Evolutionary conservation across 345 rosid genomes (phyloP), one percentile per base, ranked within the genome.

Genomic region (Citrus hindsii): DNA sequence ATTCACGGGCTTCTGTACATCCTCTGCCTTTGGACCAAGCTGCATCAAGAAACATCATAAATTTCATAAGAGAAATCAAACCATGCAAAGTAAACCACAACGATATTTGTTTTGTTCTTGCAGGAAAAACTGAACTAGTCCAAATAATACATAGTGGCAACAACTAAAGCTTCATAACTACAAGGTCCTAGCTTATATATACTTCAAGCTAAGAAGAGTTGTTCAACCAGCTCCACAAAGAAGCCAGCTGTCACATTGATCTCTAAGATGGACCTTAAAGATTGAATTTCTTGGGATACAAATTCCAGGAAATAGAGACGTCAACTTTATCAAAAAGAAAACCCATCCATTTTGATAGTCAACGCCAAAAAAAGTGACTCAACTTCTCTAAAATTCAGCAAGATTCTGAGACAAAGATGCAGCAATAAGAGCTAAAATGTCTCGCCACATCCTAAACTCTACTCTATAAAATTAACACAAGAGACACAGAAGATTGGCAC

Each of bases 1-100:
- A 38, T 85, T 80, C 53, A 75, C 79, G 3, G 85, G 85, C 77
- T 82, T 77, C 59, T 42, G 42, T 73, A 82, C 83, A 61, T 80
- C 87, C 82, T 85, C 85, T 37, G 69, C 76, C 81, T 80, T 80
- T 0, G 85, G 82, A 71, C 80, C 85, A 53, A 82, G 85, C 85
- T 85, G 76, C 42, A 73, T 10, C 74, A 76, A 79, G 37, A 76
- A 6, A 59, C 19, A 74, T 69, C 8, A 21, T 27, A 33, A 46
- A 38, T 55, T 24, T 79, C 35, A 14, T n/a, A 27, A 14, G 37
- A 42, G 70, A 66, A 56, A 64, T 66, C 19, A 60, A 53, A 19
- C 22, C 19, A 73, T 3, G 1, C 21, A 30, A 9, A 38, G 24
- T 4, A 61, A 37, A 10, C 51, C 77, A 58, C 18, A 22, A 73